Percentiles rank a stretch among this genome's conserved stretches.
These are phyloP conservation scores for Mimosa pudica DNA, from an alignment of 306 rosid genomes.

Conservation along the genomic window DNA sequence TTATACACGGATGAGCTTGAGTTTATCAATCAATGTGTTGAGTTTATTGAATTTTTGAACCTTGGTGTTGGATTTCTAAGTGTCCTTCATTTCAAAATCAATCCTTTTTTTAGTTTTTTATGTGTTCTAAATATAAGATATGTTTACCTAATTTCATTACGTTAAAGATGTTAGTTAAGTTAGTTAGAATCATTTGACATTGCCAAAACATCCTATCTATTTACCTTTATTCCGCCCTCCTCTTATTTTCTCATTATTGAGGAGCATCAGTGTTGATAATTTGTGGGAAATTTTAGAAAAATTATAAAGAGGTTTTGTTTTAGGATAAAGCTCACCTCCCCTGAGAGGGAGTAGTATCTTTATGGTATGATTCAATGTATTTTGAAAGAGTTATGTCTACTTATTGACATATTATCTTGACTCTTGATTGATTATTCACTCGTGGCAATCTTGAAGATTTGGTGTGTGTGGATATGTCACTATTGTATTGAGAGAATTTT, in stretches of 20 bases:
- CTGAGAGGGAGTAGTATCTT: background rate
- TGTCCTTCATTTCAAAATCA: background rate
- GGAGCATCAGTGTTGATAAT: no score
- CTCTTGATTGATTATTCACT: background rate
- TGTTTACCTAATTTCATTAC: no score
- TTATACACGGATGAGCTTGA: background rate
- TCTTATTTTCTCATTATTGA: no score
- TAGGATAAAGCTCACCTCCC: no score
- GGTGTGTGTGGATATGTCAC: background rate
- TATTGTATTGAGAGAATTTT: background rate
- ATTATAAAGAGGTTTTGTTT: no score
- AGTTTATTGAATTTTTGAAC: background rate
- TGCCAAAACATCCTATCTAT: no score
- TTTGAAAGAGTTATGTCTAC: background rate
- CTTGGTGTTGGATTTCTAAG: background rate
- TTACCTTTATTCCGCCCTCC: no score
- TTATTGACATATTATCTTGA: background rate
- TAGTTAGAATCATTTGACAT: no score
- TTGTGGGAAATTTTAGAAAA: no score
- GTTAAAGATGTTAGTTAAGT: no score
- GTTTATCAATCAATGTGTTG: background rate
- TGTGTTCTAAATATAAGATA: no score
- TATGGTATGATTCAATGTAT: background rate
- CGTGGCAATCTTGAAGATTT: background rate
- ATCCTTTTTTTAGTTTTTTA: background rate